Base-by-base conservation (phyloP, 768 basidiomycete species). In the Aureoboletus auriporus region DNA sequence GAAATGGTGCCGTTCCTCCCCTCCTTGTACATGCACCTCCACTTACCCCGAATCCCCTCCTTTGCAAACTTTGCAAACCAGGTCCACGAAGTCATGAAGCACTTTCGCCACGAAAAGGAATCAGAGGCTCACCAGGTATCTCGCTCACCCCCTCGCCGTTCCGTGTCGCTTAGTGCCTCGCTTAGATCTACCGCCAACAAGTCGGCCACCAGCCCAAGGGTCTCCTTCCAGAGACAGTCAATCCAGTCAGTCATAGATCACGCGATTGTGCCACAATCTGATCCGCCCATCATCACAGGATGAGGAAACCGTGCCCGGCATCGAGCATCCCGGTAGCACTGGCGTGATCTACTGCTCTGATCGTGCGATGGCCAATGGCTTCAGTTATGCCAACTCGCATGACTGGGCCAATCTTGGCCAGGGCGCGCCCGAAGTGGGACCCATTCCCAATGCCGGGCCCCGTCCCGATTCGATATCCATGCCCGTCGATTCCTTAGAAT, bases 341-440 rank as follows among this genome's bases (percentile, higher is more conserved):
- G 72, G 77, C 50, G 82, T 84, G 26, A 83, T 94, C 60, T 96
- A 94, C 65, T 93, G 92, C 67, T 91, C 89, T 2, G 89, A 93
- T 62, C 83, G 93, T 50, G 89, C 93, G n/a, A 90, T 92, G 73
- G 92, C 92, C 10, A 95, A 96, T 62, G 93, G 93, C 8, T 96
- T 93, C 73, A 84, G 71, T 54, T 88, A 89, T 56, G 79, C 86
- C 50, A 72, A 74, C 55, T 83, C 82, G 12, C 84, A 89, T 59
- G 83, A 85, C 54, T 93, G 91, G 90, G 78, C 87, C 6, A 91
- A 92, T 61, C 75, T 91, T 9, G 94, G 93, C n/a, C 92, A 94
- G 69, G 90, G 89, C 37, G 89, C 90, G 13, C 92, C 92, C 8
- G 91, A 93, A 68, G 86, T 92, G 5, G 93, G 93, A 0, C 81